phyloP scores from a whole-genome alignment of 768 basidiomycete species.

The Lactifluus subvellereus region DNA sequence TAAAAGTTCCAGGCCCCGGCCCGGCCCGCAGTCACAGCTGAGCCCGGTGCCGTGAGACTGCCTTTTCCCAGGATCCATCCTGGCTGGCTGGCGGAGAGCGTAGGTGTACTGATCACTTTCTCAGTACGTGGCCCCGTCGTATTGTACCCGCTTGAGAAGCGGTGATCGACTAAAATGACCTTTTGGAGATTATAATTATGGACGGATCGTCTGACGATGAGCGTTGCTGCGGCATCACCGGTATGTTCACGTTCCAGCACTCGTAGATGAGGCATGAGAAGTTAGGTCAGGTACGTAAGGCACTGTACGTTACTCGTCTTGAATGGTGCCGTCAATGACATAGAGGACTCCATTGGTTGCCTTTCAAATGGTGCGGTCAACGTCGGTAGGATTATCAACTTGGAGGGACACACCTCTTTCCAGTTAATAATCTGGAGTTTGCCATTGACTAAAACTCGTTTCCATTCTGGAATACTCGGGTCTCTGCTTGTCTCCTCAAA shows the following conservation, averaged over 20 bases:
- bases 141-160: neutral
- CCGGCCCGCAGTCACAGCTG: neutral
- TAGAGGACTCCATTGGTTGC: conserved; percentile 53
- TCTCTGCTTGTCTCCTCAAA: conserved; percentile 41
- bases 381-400: neutral
- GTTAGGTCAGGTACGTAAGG: neutral
- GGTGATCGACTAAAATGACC: neutral
- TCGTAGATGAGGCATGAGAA: neutral
- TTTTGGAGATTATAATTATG: neutral
- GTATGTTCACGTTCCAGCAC: neutral
- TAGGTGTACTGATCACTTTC: neutral
- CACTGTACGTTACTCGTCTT: conserved; percentile 22
- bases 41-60: neutral
- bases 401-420: conserved; percentile 48
- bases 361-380: conserved; percentile 30
- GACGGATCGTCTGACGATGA: neutral
- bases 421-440: conserved; percentile 49
- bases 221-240: neutral
- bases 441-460: conserved; percentile 49
- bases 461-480: conserved; percentile 47
- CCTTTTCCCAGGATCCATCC: neutral
- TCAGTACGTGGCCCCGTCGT: neutral
- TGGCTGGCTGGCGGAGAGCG: neutral
- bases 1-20: neutral
- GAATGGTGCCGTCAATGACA: conserved; percentile 50